phyloP scores from a whole-genome alignment of 257 asterid genomes.

The Capsicum rhomboideum region DNA sequence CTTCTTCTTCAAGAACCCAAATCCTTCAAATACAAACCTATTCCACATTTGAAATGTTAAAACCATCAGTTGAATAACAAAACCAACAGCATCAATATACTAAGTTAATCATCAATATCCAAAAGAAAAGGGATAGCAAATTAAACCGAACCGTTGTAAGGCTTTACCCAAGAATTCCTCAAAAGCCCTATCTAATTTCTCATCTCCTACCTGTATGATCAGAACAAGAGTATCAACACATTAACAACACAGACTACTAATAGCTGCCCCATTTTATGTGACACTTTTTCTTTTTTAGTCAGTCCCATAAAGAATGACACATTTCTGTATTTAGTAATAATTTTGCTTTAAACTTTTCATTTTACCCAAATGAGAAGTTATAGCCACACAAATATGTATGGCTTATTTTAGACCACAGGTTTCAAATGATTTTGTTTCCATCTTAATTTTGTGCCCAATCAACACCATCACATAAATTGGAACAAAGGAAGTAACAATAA shows the following conservation, averaged over 20 bases:
- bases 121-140: neutral
- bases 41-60: constrained; percentile 24
- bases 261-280: neutral
- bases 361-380: neutral
- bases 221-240: constrained; percentile 21
- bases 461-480: neutral
- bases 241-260: constrained; percentile 3
- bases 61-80: constrained; percentile 16
- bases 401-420: neutral
- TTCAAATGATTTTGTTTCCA: no score
- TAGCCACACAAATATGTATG: neutral
- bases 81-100: neutral
- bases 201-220: constrained; percentile 15
- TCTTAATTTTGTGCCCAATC: neutral
- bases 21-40: constrained; percentile 22
- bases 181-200: constrained; percentile 14
- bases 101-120: constrained; percentile 6
- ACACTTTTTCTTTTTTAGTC: neutral
- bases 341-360: neutral
- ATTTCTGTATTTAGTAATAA: no score
- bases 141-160: constrained; percentile 14
- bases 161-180: constrained; percentile 13
- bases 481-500: neutral
- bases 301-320: neutral
- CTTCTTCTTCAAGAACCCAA: constrained; percentile 37